Conservation (phyloP, 441 rosid species). For the Oxalis stricta region DNA sequence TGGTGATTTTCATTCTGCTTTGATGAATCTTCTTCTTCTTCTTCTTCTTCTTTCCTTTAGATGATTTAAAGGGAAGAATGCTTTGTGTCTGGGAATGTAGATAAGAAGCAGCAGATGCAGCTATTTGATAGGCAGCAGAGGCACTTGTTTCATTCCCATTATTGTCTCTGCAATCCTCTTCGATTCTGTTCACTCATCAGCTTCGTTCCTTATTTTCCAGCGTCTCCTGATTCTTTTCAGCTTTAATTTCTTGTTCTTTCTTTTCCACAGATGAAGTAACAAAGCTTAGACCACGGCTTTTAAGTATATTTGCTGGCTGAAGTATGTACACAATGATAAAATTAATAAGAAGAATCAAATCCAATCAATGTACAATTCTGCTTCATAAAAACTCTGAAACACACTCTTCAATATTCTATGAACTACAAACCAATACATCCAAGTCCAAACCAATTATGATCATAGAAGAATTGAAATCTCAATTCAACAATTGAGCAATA, state of each 20-base stretch:
- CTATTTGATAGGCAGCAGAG: constrained; percentile 63
- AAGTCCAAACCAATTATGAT: no score
- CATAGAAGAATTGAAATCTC: no score
- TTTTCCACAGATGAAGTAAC: constrained; percentile 73
- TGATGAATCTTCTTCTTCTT: constrained; percentile 12
- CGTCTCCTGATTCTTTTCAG: constrained; percentile 23
- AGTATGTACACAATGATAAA: no score
- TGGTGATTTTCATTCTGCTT: no score
- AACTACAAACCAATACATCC: no score
- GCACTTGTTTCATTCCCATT: constrained; percentile 33
- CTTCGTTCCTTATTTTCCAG: constrained; percentile 29
- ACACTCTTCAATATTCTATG: no score
- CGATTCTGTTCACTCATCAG: no score
- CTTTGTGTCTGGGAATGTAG: constrained; percentile 55
- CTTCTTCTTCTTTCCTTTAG: no score
- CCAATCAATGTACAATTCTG: background rate
- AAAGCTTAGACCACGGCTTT: constrained; percentile 41
- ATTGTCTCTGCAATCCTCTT: constrained; percentile 25
- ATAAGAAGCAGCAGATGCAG: constrained; percentile 87
- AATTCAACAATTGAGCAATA: no score
- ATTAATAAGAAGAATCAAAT: constrained; percentile 1
- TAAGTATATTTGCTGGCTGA: constrained; percentile 59
- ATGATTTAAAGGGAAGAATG: constrained; percentile 53
- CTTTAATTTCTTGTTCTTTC: constrained; percentile 33
- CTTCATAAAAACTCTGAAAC: no score